These are phyloP conservation scores for Monilinia polystroma DNA, from an alignment of 2,329 filamentous ascomycete genomes.

Conservation along the genomic window DNA sequence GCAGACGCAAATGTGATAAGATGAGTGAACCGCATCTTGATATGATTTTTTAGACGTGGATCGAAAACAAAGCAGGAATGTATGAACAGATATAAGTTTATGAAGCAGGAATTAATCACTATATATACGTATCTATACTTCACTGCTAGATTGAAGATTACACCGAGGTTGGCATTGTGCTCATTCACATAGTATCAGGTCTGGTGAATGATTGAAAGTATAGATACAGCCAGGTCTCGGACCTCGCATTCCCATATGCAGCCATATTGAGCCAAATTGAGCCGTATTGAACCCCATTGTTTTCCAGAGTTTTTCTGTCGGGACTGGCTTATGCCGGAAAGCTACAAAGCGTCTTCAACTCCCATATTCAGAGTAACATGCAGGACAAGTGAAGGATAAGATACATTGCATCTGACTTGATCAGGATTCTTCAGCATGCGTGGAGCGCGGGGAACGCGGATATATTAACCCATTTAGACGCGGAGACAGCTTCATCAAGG, in stretches of 20 bases:
- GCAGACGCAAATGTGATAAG: constrained; percentile 10
- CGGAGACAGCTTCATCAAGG: neutral
- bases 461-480: too few species aligned
- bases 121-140: neutral
- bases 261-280: neutral
- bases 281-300: neutral
- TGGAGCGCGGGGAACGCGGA: neutral
- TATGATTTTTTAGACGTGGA: neutral
- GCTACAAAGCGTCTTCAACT: neutral
- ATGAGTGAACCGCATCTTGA: constrained; percentile 7
- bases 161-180: neutral
- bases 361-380: neutral
- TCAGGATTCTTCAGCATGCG: neutral
- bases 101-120: too few species aligned
- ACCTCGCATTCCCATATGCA: neutral
- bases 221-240: neutral
- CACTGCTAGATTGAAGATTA: neutral
- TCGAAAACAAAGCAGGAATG: neutral
- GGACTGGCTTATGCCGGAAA: neutral
- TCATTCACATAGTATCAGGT: neutral
- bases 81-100: neutral
- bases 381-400: neutral
- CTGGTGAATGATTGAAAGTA: neutral
- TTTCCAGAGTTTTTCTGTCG: constrained; percentile 16
- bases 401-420: neutral